phyloP scores from a whole-genome alignment of 805 yeast genomes.

The Schwanniomyces sp. region DNA sequence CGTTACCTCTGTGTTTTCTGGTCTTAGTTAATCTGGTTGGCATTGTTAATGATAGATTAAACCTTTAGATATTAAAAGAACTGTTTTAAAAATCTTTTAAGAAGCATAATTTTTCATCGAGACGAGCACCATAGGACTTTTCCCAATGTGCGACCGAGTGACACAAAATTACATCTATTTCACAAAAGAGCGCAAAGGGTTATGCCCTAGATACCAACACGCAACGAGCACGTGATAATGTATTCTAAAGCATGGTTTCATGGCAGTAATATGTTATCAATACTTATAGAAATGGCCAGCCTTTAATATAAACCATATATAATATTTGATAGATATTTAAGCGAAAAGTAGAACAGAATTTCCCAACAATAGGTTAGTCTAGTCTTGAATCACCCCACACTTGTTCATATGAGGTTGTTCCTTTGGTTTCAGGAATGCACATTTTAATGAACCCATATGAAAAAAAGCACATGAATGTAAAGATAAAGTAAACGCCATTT shows the following conservation, averaged over 20 bases:
- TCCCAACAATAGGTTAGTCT: not conserved
- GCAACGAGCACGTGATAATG: not conserved
- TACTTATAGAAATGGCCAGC: not conserved
- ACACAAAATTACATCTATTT: not conserved
- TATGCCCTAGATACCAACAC: not conserved
- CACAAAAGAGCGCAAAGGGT: not conserved
- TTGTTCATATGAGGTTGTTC: conserved; percentile 56
- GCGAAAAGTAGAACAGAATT: not conserved
- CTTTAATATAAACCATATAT: not conserved
- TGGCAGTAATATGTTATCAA: no score
- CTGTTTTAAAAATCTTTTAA: conserved; percentile 5
- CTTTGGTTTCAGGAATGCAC: conserved; percentile 76
- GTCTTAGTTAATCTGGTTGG: conserved; percentile 99
- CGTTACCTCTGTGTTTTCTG: conserved; percentile 99
- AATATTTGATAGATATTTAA: not conserved
- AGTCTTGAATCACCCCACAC: conserved; percentile 52
- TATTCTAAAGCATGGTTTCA: no score
- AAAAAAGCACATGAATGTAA: conserved; percentile 56
- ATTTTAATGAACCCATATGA: conserved; percentile 48
- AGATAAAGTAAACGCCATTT: conserved; percentile 73
- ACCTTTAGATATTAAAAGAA: conserved; percentile 5
- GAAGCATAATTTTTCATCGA: conserved; percentile 9
- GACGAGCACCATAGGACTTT: not conserved
- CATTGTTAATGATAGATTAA: conserved; percentile 51
- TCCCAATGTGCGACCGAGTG: not conserved